A percentile compares a stretch with the other conserved stretches of the same genome.
These are phyloP conservation scores for Podaxis mareebaensis DNA, from an alignment of 768 basidiomycete genomes.

Conservation along the genomic window DNA sequence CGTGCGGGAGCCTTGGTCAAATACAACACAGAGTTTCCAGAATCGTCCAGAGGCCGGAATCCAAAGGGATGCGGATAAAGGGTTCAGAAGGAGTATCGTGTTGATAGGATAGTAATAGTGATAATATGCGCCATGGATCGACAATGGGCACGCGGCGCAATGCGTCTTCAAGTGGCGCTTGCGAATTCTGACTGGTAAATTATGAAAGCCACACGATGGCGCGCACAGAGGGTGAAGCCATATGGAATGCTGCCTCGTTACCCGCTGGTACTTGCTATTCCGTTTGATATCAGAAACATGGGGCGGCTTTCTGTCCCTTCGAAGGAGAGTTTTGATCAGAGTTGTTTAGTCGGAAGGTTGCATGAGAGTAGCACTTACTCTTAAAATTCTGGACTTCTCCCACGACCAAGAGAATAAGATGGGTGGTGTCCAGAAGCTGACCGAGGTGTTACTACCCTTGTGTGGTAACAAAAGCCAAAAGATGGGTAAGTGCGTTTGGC, in stretches of 20 bases:
- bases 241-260: background rate
- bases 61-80: background rate
- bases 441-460: conserved; percentile 6
- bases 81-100: background rate
- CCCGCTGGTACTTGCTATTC: background rate
- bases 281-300: conserved; percentile 1
- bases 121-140: conserved; percentile 13
- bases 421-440: background rate
- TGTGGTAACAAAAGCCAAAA: conserved; percentile 3
- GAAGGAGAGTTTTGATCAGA: background rate
- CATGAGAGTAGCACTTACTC: background rate
- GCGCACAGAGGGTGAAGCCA: background rate
- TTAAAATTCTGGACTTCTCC: background rate
- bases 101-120: background rate
- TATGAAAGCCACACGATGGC: conserved; percentile 14
- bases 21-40: background rate
- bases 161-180: conserved; percentile 15
- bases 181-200: background rate
- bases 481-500: background rate
- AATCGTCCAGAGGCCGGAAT: background rate
- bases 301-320: background rate
- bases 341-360: background rate
- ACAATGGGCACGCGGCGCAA: conserved; percentile 9
- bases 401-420: background rate
- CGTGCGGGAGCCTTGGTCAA: background rate